These are phyloP conservation scores for Mortierella polycephala DNA, from an alignment of 371 early-diverging fungal genomes.

Conservation along the genomic window DNA sequence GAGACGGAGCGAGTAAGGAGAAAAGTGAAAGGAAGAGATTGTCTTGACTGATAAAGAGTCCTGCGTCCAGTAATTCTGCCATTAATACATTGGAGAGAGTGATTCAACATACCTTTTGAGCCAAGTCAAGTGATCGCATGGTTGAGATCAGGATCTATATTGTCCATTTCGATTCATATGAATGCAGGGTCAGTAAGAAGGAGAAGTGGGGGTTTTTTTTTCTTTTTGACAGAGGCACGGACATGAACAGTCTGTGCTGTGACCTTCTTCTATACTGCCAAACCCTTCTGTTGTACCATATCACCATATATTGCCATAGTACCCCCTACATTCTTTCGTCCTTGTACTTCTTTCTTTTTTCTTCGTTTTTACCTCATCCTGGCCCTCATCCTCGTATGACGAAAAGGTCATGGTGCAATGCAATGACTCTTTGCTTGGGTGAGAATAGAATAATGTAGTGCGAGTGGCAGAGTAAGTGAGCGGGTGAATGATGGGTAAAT, in stretches of 20 bases:
- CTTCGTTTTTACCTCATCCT: conserved; percentile 25
- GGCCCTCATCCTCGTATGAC: conserved; percentile 32
- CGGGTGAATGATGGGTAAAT: not conserved
- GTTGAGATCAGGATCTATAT: conserved; percentile 48
- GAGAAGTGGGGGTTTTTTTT: conserved; percentile 4
- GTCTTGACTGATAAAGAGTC: too few relatives aligned
- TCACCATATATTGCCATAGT: not conserved
- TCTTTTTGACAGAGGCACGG: too few relatives aligned
- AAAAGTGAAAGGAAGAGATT: too few relatives aligned
- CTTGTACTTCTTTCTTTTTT: not conserved
- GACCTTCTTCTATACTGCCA: too few relatives aligned
- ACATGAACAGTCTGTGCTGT: too few relatives aligned
- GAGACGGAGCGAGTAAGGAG: too few relatives aligned
- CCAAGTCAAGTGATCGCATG: conserved; percentile 50
- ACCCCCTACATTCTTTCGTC: not conserved
- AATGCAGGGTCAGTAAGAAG: too few relatives aligned
- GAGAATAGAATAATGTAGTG: not conserved
- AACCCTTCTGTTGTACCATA: too few relatives aligned
- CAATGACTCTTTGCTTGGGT: too few relatives aligned
- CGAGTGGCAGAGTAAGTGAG: not conserved
- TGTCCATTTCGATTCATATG: not conserved
- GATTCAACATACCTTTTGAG: conserved; percentile 27
- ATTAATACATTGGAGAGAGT: not conserved
- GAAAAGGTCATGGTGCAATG: conserved; percentile 24
- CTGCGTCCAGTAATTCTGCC: not conserved